Evolutionary conservation across 2,329 filamentous ascomycete genomes (phyloP), one percentile per base, ranked within the genome.

Genomic region (Ceratocystis ficicola): DNA sequence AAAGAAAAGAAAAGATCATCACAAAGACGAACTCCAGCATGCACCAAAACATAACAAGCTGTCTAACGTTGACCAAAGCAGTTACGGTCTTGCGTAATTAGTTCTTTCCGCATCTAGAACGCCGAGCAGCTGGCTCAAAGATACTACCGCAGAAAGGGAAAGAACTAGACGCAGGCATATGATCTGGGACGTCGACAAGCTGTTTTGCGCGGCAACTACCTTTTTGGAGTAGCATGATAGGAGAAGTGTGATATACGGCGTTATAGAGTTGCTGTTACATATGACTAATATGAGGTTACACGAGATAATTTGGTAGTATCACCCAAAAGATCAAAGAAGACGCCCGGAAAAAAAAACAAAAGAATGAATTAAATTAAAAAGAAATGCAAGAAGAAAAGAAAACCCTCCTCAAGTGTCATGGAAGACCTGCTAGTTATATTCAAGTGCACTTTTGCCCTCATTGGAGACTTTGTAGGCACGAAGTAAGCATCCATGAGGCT

Each of bases 31-130:
- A 28, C 15, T 28, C 25, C 36, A 41, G 3, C 28, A 28, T 52
- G 48, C 48, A 28, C 4, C 48, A 52, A 52, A 52, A 52, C 48
- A 52, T 52, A 52, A 52, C 48, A 52, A 28, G 48, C 48, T 52
- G 20, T 28, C 15, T 28, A 52, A 25, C 22, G 10, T 28, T 52
- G 22, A 5, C 3, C 25, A 15, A 52, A 15, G 48, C 22, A 52
- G 48, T 52, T 52, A 15, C 48, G 22, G 10, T 28, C 22, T 52
- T 10, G 48, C 8, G 48, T 52, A 20, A 12, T 28, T 28, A 17
- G 48, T 15, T 52, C 22, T 52, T 52, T 22, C 48, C 22, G 22
- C 12, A 4, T 28, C 20, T 52, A 52, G 2, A 25, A n/a, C 22
- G 22, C 20, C 1, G 10, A 5, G 36, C 36, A 8, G 48, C 48